phyloP scores from a whole-genome alignment of 2,329 filamentous ascomycete genomes.

The Arthrinium phaeospermum region DNA sequence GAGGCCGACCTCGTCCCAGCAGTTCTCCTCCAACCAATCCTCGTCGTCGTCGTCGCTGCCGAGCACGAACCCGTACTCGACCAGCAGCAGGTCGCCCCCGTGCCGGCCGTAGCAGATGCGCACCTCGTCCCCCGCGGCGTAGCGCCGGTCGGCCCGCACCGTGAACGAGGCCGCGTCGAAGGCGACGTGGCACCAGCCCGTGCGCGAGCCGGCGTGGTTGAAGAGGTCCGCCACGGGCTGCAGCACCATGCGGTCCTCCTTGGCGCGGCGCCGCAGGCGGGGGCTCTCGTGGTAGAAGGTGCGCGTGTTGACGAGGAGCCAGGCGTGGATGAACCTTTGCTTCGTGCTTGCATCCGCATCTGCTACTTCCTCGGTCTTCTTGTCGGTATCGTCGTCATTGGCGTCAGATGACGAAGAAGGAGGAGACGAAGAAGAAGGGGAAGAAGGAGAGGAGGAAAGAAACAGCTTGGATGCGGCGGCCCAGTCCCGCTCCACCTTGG shows the following conservation, averaged over 20 bases:
- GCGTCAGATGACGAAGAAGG: not conserved
- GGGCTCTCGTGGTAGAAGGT: constrained; percentile 63
- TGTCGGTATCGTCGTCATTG: not conserved
- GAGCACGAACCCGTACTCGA: constrained; percentile 66
- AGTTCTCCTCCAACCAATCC: constrained; percentile 43
- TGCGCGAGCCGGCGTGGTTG: constrained; percentile 56
- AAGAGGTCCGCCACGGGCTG: constrained; percentile 78
- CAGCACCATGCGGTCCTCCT: constrained; percentile 68
- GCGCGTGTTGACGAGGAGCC: constrained; percentile 67
- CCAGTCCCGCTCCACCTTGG: constrained; percentile 59
- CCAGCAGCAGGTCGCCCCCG: constrained; percentile 73
- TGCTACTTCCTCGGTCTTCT: not conserved
- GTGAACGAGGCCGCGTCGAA: constrained; percentile 59
- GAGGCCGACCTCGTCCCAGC: constrained; percentile 57
- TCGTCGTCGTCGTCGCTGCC: constrained; percentile 47
- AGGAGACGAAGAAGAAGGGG: not conserved
- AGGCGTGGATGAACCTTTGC: constrained; percentile 57
- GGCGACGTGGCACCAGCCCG: constrained; percentile 54
- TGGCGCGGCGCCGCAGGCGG: constrained; percentile 48
- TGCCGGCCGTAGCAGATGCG: constrained; percentile 74
- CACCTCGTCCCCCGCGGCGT: constrained; percentile 66
- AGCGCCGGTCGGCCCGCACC: constrained; percentile 56
- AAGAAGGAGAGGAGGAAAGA: not conserved
- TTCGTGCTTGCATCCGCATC: not conserved
- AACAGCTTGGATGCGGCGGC: constrained; percentile 46